A percentile compares a stretch with the other conserved stretches of the same genome.
Evolutionary conservation across 257 asterid species (phyloP).

Genomic region (Salvia miltiorrhiza): DNA sequence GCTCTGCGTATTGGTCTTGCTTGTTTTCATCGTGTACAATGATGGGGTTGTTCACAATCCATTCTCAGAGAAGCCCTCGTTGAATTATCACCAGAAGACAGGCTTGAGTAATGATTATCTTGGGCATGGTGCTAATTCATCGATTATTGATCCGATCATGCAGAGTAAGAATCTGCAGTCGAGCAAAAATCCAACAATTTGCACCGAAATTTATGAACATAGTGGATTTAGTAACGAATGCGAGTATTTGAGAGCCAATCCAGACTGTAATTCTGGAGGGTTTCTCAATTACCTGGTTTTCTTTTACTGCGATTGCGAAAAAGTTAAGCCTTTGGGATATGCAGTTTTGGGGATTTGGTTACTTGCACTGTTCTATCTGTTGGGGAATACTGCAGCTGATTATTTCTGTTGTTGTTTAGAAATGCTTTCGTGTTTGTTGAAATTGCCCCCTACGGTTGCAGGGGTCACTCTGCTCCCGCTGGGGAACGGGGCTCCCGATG

Average conservation of each 20-base stretch:
- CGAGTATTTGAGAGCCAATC: slow-evolving; percentile 54
- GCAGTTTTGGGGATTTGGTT: slow-evolving; percentile 53
- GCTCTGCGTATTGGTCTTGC: slow-evolving; percentile 35
- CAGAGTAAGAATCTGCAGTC: slow-evolving; percentile 9
- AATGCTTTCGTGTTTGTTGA: slow-evolving; percentile 48
- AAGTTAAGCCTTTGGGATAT: slow-evolving; percentile 41
- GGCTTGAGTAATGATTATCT: not conserved
- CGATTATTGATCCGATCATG: not conserved
- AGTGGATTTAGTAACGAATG: slow-evolving; percentile 48
- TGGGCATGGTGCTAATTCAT: slow-evolving; percentile 18
- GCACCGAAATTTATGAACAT: slow-evolving; percentile 54
- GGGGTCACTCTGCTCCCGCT: slow-evolving; percentile 86
- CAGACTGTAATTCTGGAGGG: slow-evolving; percentile 66
- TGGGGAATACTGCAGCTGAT: slow-evolving; percentile 88
- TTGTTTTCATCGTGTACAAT: slow-evolving; percentile 35
- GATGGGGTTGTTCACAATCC: slow-evolving; percentile 33
- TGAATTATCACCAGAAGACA: slow-evolving; percentile 6
- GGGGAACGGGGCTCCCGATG: slow-evolving; percentile 93
- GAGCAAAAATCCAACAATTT: slow-evolving; percentile 26
- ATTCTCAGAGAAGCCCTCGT: slow-evolving; percentile 17
- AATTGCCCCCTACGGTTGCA: slow-evolving; percentile 71
- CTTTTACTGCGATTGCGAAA: slow-evolving; percentile 62
- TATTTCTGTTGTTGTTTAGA: slow-evolving; percentile 74
- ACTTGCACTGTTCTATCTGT: slow-evolving; percentile 58
- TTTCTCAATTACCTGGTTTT: slow-evolving; percentile 53